Conservation (phyloP, 2,329 filamentous ascomycete genomes). For the Neopestalotiopsis clavispora region DNA sequence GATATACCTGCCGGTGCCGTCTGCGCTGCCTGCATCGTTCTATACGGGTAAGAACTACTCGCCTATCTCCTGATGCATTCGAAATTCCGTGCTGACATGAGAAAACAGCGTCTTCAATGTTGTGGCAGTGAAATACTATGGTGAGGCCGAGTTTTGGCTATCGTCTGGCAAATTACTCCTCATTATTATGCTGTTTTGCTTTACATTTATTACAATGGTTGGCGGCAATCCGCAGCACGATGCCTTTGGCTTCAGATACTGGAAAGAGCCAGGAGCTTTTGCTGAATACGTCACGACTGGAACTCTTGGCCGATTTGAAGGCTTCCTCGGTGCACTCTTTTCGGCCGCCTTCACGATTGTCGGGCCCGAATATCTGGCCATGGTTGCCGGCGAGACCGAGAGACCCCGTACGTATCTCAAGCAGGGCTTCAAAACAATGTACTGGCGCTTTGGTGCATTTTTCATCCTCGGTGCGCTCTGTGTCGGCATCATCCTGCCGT, state of each 20-base stretch:
- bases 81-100: constrained; percentile 10
- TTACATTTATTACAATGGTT: constrained; percentile 81
- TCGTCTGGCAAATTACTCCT: constrained; percentile 68
- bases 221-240: constrained; percentile 76
- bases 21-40: constrained; percentile 39
- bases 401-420: constrained; percentile 62
- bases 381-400: constrained; percentile 52
- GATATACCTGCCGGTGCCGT: constrained; percentile 54
- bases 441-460: constrained; percentile 66
- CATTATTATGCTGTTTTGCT: constrained; percentile 70
- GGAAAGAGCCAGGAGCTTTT: constrained; percentile 67
- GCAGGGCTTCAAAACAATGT: constrained; percentile 65
- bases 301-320: constrained; percentile 66
- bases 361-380: constrained; percentile 62
- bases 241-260: constrained; percentile 74
- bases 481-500: constrained; percentile 65
- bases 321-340: constrained; percentile 62
- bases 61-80: not conserved
- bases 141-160: constrained; percentile 73
- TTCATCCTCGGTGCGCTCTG: constrained; percentile 67
- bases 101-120: constrained; percentile 27
- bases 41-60: constrained; percentile 37
- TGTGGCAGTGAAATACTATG: constrained; percentile 35
- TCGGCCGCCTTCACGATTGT: constrained; percentile 61
- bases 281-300: constrained; percentile 64